A percentile compares a stretch with the other conserved stretches of the same genome.
phyloP scores from a whole-genome alignment of 2,329 filamentous ascomycete genomes.

The Mollisiaceae sp. region DNA sequence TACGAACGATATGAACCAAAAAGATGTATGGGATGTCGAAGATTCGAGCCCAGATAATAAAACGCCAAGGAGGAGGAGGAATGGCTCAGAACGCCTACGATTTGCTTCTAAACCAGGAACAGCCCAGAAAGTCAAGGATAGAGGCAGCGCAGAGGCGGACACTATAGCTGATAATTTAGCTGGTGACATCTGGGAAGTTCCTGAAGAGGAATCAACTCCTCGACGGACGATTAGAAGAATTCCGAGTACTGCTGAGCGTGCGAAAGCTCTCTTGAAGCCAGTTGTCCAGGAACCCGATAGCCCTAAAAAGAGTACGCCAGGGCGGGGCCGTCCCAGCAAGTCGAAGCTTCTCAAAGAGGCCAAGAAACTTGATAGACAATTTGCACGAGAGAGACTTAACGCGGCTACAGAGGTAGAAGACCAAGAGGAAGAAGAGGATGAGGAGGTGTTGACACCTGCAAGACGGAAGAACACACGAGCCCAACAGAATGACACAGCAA shows the following conservation, averaged over 20 bases:
- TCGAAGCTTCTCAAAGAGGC: constrained; percentile 31
- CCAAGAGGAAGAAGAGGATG: constrained; percentile 10
- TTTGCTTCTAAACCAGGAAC: constrained; percentile 17
- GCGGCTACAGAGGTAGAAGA: constrained; percentile 11
- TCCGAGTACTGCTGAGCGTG: constrained; percentile 14
- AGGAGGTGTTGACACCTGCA: constrained; percentile 12
- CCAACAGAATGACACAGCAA: background rate
- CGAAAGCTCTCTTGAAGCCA: constrained; percentile 21
- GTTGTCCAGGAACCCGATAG: background rate
- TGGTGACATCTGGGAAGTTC: constrained; percentile 30
- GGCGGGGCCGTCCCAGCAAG: constrained; percentile 29
- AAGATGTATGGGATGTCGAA: constrained; percentile 24
- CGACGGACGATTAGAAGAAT: constrained; percentile 12
- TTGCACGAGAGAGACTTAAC: constrained; percentile 26
- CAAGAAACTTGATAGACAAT: constrained; percentile 30
- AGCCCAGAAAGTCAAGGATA: constrained; percentile 9
- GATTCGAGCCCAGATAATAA: constrained; percentile 20
- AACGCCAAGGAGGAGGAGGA: constrained; percentile 3
- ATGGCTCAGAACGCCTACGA: constrained; percentile 14
- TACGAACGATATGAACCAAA: background rate
- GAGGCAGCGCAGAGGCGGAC: constrained; percentile 14
- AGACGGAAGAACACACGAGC: constrained; percentile 9
- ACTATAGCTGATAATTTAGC: background rate
- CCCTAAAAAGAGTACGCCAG: constrained; percentile 19
- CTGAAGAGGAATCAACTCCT: constrained; percentile 17